Evolutionary conservation across 2,329 filamentous ascomycete genomes (phyloP).

Genomic region (Aspergillus sp.): DNA sequence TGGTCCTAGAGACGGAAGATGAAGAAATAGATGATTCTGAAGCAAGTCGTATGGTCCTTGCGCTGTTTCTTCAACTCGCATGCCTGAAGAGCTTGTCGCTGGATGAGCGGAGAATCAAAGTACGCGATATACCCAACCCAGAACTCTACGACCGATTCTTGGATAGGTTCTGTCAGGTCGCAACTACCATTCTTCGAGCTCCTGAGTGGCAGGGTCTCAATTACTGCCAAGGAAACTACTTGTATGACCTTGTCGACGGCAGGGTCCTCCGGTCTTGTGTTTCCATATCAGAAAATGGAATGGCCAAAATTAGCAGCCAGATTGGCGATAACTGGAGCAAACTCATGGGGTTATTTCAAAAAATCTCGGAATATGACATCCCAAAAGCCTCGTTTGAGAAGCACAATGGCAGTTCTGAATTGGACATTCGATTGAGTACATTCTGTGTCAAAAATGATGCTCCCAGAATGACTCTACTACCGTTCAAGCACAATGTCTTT

Average conservation of each 20-base stretch:
- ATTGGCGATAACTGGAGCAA: background rate
- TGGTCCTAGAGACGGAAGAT: background rate
- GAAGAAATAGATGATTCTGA: background rate
- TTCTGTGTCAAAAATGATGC: background rate
- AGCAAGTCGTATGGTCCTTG: background rate
- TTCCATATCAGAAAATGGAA: background rate
- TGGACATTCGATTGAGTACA: too few species aligned
- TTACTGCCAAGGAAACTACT: background rate
- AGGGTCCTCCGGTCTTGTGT: constrained; percentile 1
- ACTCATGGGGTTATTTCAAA: background rate
- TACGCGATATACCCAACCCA: background rate
- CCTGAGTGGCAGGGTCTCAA: background rate
- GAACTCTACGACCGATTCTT: background rate
- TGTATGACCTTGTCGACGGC: constrained; percentile 2
- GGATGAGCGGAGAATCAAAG: background rate
- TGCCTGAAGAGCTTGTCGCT: background rate
- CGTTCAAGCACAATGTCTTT: constrained; percentile 14
- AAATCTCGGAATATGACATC: background rate
- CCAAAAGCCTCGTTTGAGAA: background rate
- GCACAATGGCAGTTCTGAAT: too few species aligned
- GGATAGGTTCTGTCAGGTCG: background rate
- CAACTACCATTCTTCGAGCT: constrained; percentile 1
- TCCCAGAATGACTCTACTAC: constrained; percentile 1
- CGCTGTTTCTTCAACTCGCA: background rate
- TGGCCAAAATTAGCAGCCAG: background rate